Evolutionary conservation across 495 filamentous ascomycete genomes (phyloP), one percentile per base, ranked within the genome.

Genomic region (Letharia lupina): DNA sequence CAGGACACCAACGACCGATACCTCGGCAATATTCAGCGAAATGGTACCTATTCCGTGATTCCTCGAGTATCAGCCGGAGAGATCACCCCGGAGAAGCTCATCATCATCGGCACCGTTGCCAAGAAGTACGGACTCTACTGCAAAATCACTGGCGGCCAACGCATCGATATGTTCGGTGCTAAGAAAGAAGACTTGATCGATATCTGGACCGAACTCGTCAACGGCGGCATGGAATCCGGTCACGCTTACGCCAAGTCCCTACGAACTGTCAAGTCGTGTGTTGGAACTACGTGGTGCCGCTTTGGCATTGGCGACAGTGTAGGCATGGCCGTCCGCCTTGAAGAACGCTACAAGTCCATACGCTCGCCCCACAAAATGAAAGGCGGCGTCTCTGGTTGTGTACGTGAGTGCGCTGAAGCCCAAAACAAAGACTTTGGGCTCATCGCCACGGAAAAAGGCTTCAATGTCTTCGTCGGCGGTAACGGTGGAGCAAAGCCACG

Each of bases 401-500:
- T 96, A 35, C 80, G 93, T 65, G 93, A 98, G 74, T 98, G 93
- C 69, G 93, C 93, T 12, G 93, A 98, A 75, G 93, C 93, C 16
- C 93, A 96, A 73, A 96, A 90, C 73, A 96, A 97, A 73, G 93
- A 97, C 73, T 98, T 98, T 71, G 93, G 93, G 28, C 86, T 96
- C 45, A 96, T 96, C 57, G 91, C 93, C 28, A 94, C 91, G 0
- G 93, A 96, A 64, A 96, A 95, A 66, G 93, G 93, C 33, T 98
- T 89, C 83, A 98, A 96, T 75, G 87, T 98, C 73, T 96, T 91
- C 72, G 91, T 98, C 2, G 92, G 83, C 52, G 93, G 93, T 48
- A 98, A 98, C 73, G 93, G 93, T 62, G 93, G 93, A 44, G 90
- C 92, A 8, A 93, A 89, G 64, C 93, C 93, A 15, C 79, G 83